Evolutionary conservation across 768 basidiomycete species (phyloP), one percentile per base, ranked within the genome.

Genomic region (Candolleomyces efflorescens): DNA sequence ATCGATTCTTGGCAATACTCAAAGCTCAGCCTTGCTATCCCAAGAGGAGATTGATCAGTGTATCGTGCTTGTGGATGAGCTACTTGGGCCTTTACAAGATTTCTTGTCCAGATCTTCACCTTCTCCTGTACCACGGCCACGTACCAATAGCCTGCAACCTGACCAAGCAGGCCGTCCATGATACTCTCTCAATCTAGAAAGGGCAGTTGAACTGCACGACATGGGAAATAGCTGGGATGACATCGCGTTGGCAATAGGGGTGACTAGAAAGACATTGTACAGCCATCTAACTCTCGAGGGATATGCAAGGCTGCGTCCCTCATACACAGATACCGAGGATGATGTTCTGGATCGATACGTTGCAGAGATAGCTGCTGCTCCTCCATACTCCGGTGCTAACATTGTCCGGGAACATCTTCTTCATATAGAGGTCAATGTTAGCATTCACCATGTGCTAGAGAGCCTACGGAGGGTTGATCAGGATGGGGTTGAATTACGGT

Each of bases 331-430:
- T 0, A 65, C 66, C 10, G 53, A 49, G 2, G 63, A 69, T 41
- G 63, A 63, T 15, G 65, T 65, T 24, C 55, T 71, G 1, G 65
- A 67, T 58, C 58, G 57, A 15, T 10, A 51, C 0, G 60, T 70
- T 1, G n/a, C 63, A 0, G 53, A 44, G 13, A 67, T 69, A 11
- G 63, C 62, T 0, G 22, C 54, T 11, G 23, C 47, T 3, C 68
- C 69, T 56, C 69, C 65, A 18, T 49, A 68, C 3, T 68, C 71
- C 17, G 71, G 74, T 0, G 49, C 68, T 7, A 41, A 59, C 0
- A 71, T 75, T 53, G 37, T 71, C 1, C 48, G 64, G 4, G 72
- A 72, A 0, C 69, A 71, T 62, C 58, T 76, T 20, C 59, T 66
- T 6, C 20, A 53, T 2, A 22, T 53, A 17, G 69, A 65, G 0